phyloP scores from a whole-genome alignment of 2,329 filamentous ascomycete species.

The Colletotrichum incanum region DNA sequence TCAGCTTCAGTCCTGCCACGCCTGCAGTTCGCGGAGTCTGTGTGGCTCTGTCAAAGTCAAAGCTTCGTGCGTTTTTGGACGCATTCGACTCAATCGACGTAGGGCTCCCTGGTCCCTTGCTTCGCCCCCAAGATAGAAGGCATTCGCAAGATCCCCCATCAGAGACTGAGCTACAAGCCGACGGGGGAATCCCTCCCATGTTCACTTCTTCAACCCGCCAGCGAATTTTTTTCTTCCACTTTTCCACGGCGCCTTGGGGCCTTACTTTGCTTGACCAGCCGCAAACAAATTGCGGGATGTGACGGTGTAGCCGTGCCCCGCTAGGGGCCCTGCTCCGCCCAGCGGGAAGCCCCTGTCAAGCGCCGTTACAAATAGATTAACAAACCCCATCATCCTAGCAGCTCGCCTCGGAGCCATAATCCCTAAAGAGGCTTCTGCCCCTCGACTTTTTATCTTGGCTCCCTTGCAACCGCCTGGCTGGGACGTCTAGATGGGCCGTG shows the following conservation, averaged over 20 bases:
- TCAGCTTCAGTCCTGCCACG: slow-evolving; percentile 4
- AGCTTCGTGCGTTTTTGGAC: slow-evolving; percentile 26
- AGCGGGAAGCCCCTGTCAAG: slow-evolving; percentile 39
- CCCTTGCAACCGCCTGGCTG: slow-evolving; percentile 40
- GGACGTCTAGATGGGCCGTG: slow-evolving; percentile 23
- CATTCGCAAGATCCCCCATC: slow-evolving; percentile 10
- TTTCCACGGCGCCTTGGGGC: background rate
- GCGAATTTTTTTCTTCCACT: slow-evolving; percentile 7
- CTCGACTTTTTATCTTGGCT: background rate
- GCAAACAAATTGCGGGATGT: slow-evolving; percentile 42
- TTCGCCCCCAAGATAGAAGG: slow-evolving; percentile 10
- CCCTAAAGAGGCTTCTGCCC: slow-evolving; percentile 30
- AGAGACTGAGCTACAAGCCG: slow-evolving; percentile 22
- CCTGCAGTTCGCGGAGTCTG: slow-evolving; percentile 26
- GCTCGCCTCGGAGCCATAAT: slow-evolving; percentile 27
- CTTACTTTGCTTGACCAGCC: slow-evolving; percentile 23
- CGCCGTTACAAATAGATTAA: slow-evolving; percentile 44
- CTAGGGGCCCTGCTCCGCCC: slow-evolving; percentile 11
- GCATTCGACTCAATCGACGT: slow-evolving; percentile 4
- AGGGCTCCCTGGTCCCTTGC: slow-evolving; percentile 16
- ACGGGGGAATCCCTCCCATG: slow-evolving; percentile 10
- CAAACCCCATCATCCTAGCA: slow-evolving; percentile 35
- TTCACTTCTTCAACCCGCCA: background rate
- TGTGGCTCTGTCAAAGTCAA: slow-evolving; percentile 21
- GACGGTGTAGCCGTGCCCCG: slow-evolving; percentile 29